Evolutionary conservation across 2,329 filamentous ascomycete species (phyloP).

Genomic region (Didymella exigua): DNA sequence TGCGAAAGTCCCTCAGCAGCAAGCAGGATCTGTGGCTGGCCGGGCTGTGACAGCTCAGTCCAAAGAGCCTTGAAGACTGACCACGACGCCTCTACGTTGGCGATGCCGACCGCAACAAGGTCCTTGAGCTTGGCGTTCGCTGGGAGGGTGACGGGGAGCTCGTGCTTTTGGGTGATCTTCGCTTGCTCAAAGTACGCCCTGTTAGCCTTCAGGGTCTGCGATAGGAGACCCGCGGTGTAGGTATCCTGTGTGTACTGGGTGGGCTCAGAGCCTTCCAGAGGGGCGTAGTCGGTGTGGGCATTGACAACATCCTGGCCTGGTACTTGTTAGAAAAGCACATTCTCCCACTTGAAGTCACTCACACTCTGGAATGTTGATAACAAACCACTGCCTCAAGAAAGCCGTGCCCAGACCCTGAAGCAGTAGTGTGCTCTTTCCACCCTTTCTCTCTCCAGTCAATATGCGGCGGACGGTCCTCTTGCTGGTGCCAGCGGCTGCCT

Average conservation of each 20-base stretch:
- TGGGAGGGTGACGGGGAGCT: conserved; percentile 65
- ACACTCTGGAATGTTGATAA: conserved; percentile 91
- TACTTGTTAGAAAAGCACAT: conserved; percentile 20
- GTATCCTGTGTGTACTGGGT: conserved; percentile 75
- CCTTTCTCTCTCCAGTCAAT: conserved; percentile 72
- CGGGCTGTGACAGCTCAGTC: conserved; percentile 70
- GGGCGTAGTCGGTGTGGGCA: conserved; percentile 79
- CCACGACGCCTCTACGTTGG: conserved; percentile 80
- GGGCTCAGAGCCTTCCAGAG: conserved; percentile 62
- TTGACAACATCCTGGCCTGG: conserved; percentile 80
- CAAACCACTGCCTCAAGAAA: conserved; percentile 83
- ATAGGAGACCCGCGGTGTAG: conserved; percentile 76
- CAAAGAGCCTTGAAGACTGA: conserved; percentile 80
- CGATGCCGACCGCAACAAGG: conserved; percentile 70
- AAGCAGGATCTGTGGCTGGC: conserved; percentile 71
- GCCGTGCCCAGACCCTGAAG: conserved; percentile 84
- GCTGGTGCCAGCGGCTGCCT: conserved; percentile 56
- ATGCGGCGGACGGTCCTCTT: conserved; percentile 68
- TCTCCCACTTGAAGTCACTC: conserved; percentile 35
- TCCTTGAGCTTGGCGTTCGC: conserved; percentile 67
- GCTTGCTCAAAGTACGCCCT: conserved; percentile 63
- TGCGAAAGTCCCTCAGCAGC: conserved; percentile 79
- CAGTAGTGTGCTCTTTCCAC: conserved; percentile 86
- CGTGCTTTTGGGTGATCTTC: conserved; percentile 58
- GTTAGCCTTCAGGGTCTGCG: conserved; percentile 76